Base-by-base conservation (phyloP, 306 rosid species). In the Prunus campanulata region DNA sequence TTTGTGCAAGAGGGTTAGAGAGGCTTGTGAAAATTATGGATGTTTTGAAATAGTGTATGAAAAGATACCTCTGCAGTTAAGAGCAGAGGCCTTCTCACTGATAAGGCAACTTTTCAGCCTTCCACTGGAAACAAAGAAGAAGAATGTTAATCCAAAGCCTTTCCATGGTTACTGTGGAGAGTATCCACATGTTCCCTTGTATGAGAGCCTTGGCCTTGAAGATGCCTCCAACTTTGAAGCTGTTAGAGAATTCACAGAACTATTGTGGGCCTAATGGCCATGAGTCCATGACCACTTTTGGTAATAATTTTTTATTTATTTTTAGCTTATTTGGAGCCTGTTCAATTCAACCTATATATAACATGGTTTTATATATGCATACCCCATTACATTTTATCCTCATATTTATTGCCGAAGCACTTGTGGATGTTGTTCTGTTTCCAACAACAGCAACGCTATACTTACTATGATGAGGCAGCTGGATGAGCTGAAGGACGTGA, bases 1-100 rank as follows among this genome's bases (percentile, higher is more conserved):
- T 10, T 46, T 25, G 27, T 25, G 27, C 27, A 70, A 50, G 82
- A 83, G 48, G 74, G 90, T 86, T 51, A 62, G 66, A 70, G 90
- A 88, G 81, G 85, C 90, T 16, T 84, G 78, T 46, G 89, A 83
- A 65, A 83, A 18, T 30, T 74, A 80, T 2, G 88, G 74, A 25
- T 70, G 74, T 55, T 70, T 70, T 29, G 59, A 50, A 27, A 7
- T 70, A 27, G 14, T 50, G 46, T 50, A 70, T 15, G 61, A 70
- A 2, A 70, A 27, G 46, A 70, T 49, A 50, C 47, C 74, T 8
- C 22, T 14, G 24, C 74, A 70, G 74, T 50, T 27, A 18, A 70
- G 74, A 70, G 74, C 74, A 2, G 74, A 70, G 30, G 50, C 60
- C 8, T 50, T 50, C 60, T 69, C 47, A 49, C 60, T 70, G 74